phyloP scores from a whole-genome alignment of 176 grass and related monocot species.

The maize (Zea mays) region DNA sequence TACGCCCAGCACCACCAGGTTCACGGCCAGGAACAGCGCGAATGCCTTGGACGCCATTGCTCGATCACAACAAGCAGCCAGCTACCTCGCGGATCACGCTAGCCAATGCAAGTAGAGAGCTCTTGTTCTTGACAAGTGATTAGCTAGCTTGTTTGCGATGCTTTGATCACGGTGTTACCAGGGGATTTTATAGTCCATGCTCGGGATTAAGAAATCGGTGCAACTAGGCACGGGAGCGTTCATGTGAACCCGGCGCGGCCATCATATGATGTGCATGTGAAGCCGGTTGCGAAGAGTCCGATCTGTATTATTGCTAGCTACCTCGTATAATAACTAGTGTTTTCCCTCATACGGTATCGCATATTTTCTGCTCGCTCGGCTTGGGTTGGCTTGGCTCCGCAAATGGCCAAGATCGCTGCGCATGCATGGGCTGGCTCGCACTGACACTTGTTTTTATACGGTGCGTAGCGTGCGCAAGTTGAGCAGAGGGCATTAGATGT shows the following conservation, averaged over 20 bases:
- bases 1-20: constrained; percentile 30
- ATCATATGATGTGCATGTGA: background rate
- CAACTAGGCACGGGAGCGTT: background rate
- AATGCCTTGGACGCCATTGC: constrained; percentile 37
- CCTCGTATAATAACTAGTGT: constrained; percentile 4
- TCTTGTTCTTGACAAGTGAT: no score
- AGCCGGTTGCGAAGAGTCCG: background rate
- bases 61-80: background rate
- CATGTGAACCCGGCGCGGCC: constrained; percentile 12
- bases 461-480: constrained; percentile 14
- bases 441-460: background rate
- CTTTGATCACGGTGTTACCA: background rate
- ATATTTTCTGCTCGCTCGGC: background rate
- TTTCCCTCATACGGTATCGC: background rate
- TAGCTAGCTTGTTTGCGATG: constrained; percentile 6
- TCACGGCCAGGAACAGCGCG: constrained; percentile 38
- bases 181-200: constrained; percentile 18
- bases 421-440: background rate
- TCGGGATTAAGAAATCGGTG: constrained; percentile 5
- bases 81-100: background rate
- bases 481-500: background rate
- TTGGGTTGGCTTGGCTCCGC: background rate
- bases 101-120: background rate
- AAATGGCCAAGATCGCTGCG: constrained; percentile 5
- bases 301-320: background rate